Base-by-base conservation (phyloP, 148 eudicot genomes). In the Salicornia ramosissima region DNA sequence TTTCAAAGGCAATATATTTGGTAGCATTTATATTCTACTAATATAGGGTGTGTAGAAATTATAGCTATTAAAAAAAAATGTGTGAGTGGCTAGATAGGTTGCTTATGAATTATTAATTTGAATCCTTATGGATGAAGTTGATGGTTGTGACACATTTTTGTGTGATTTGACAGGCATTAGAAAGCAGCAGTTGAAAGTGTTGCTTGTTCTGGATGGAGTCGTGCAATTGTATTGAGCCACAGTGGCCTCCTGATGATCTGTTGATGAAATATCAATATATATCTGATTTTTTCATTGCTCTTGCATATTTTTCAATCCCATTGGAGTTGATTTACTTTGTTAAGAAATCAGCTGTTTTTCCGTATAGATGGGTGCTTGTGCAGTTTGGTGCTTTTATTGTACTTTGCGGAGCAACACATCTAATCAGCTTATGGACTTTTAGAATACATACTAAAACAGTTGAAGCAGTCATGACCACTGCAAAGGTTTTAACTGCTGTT, bases 361-460 rank as follows among this genome's bases (percentile, higher is more conserved):
- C 98, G 15, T 93, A 93, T 71, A 81, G 84, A 80, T 93, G 98
- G 98, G 98, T 93, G 65, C 86, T 93, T 58, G 95, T 93, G 56
- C 98, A 93, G 83, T 93, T 93, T 63, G 98, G 98, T 69, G 96
- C 98, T 43, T 93, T 93, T 67, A 93, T 93, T 28, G 98, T 93
- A 74, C 87, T 93, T 10, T 93, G 98, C 81, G 98, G 98, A 58
- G 92, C 92, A 7, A 93, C 98, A 12, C 98, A 93, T 84, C 82
- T 93, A 6, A 90, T 93, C 22, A 93, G 77, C 66, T 70, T 93
- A 55, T 93, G 98, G 98, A 93, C 93, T 5, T 93, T 90, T 66
- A 72, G 68, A 22, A 73, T 79, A 56, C 96, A 93, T 76, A 65
- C 96, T 9, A 86, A 79, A 79, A 93, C 87, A 31, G 95, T 93